Evolutionary conservation across 805 yeast genomes (phyloP), one percentile per base, ranked within the genome.

Genomic region (Priceomyces carsonii): DNA sequence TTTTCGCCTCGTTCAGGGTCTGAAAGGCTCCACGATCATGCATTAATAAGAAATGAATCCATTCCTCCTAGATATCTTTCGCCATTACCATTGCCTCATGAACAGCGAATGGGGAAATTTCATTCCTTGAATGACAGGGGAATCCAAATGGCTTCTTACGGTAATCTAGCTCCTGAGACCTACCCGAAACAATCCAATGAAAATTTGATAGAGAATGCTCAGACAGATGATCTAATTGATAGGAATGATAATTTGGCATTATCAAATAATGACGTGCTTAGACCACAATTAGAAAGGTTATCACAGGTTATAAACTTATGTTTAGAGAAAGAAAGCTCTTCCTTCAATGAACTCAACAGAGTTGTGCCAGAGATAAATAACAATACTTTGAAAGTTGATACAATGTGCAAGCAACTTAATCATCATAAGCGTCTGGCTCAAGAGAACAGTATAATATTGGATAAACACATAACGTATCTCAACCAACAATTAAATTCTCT

Each of bases 351-450:
- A 18, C 28, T 55, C 20, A 45, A 53, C 26, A 27, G 35, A 8
- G 25, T 36, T 4, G 9, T 55, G 3, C 40, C 43, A 9, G 28
- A 12, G 16, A 36, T 45, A 1, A 43, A 46, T 35, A 44, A 39
- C 12, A 44, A 53, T 31, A 26, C 31, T 14, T 18, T 26, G 16
- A 63, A 61, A 25, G 44, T 61, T 6, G 47, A 46, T 13, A 60
- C 60, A 0, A 47, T 68, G 7, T 50, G 54, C 31, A 38, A 50
- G 1, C 73, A 68, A 40, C 48, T 68, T 10, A 42, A 23, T 16
- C 63, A 60, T 34, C 72, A 66, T 39, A 46, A 53, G 35, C 52
- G 43, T 9, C 70, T 62, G 40, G 73, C 73, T 1, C 28, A 36
- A 12, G 68, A 63, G 6, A 68, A 68, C 44, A 50, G 57, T 12